These are phyloP conservation scores for Cyberlindnera japonica DNA, from an alignment of 805 yeast species.

Conservation along the genomic window DNA sequence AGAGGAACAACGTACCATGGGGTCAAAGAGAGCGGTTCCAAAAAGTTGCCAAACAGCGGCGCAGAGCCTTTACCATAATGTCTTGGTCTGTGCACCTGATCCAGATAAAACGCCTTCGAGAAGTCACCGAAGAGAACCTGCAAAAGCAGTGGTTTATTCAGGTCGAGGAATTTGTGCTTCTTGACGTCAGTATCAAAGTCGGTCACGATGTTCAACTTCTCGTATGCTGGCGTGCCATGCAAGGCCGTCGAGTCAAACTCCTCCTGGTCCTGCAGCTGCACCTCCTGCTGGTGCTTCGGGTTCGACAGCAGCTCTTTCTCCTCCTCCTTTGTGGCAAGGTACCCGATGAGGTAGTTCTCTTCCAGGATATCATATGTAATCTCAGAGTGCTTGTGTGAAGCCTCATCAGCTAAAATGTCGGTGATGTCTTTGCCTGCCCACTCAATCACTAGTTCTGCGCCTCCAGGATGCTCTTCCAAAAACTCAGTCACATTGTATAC, in stretches of 20 bases:
- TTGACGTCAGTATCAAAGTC: slow-evolving; percentile 67
- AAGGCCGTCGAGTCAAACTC: slow-evolving; percentile 49
- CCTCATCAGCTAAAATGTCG: slow-evolving; percentile 67
- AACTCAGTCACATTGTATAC: slow-evolving; percentile 75
- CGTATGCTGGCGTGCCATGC: slow-evolving; percentile 70
- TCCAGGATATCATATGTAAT: slow-evolving; percentile 82
- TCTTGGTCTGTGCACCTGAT: slow-evolving; percentile 96
- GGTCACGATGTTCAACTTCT: slow-evolving; percentile 70
- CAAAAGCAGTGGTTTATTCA: slow-evolving; percentile 71
- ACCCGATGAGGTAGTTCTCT: slow-evolving; percentile 76
- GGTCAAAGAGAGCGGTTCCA: slow-evolving; percentile 87
- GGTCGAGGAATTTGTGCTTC: slow-evolving; percentile 83
- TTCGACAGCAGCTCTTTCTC: slow-evolving; percentile 65
- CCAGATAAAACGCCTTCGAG: slow-evolving; percentile 85
- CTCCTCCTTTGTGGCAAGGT: slow-evolving; percentile 77
- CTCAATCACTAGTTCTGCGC: slow-evolving; percentile 75
- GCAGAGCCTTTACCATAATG: slow-evolving; percentile 98
- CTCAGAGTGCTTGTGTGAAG: slow-evolving; percentile 76
- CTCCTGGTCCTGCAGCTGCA: slow-evolving; percentile 39
- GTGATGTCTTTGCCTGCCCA: slow-evolving; percentile 85
- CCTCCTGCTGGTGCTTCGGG: slow-evolving; percentile 56
- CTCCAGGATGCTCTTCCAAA: slow-evolving; percentile 66
- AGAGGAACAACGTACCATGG: slow-evolving; percentile 93
- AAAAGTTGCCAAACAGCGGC: slow-evolving; percentile 88
- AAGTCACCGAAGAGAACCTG: slow-evolving; percentile 78